phyloP scores from a whole-genome alignment of 805 yeast genomes.

The Yarrowia divulgata region DNA sequence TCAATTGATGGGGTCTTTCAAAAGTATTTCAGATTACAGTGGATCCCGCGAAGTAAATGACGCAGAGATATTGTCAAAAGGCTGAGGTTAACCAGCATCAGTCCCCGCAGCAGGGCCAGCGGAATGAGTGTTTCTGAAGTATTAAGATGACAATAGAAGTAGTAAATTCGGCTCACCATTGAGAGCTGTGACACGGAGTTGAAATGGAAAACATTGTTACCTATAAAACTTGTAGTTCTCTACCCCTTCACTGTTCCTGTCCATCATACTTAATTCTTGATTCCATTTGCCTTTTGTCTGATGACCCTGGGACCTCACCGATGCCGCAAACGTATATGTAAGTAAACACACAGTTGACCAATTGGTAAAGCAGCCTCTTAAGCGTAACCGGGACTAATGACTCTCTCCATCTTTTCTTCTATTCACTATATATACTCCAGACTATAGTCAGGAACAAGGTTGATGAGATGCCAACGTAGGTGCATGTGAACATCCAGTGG shows the following conservation, averaged over 20 bases:
- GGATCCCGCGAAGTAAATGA: constrained; percentile 9
- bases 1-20: too few relatives aligned
- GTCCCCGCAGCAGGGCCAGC: neutral
- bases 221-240: too few relatives aligned
- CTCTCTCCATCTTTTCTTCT: neutral
- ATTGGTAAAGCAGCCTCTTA: neutral
- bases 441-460: constrained; percentile 12
- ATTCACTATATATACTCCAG: neutral
- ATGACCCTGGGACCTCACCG: neutral
- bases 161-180: neutral
- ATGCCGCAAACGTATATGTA: neutral
- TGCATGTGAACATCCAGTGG: constrained; percentile 10
- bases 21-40: neutral
- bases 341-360: constrained; percentile 5
- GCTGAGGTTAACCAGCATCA: neutral
- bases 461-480: constrained; percentile 1
- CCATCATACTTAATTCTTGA: neutral
- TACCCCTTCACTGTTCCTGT: neutral
- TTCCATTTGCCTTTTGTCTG: neutral
- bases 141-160: too few relatives aligned
- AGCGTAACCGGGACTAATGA: neutral
- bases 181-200: too few relatives aligned
- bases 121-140: too few relatives aligned
- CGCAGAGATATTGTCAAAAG: constrained; percentile 7
- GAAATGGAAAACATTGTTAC: too few relatives aligned